phyloP scores from a whole-genome alignment of 1,139 yeast species.

The Kazachstania sp. region DNA sequence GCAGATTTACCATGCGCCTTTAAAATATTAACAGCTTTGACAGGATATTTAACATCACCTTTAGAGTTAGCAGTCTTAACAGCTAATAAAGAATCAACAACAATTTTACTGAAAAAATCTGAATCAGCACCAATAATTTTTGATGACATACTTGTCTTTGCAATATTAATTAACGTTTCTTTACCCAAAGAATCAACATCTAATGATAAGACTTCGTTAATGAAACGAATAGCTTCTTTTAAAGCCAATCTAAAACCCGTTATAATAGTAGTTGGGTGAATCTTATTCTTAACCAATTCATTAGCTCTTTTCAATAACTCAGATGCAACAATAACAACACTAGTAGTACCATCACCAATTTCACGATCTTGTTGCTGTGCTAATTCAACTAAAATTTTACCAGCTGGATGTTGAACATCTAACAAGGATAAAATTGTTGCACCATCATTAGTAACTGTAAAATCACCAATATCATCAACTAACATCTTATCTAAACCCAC shows the following conservation, averaged over 20 bases:
- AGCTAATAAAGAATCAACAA: constrained; percentile 91
- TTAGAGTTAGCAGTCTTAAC: constrained; percentile 84
- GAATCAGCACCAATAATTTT: constrained; percentile 96
- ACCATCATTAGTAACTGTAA: constrained; percentile 97
- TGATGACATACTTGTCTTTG: constrained; percentile 94
- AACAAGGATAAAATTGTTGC: constrained; percentile 86
- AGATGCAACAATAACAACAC: constrained; percentile 93
- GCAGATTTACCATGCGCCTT: constrained; percentile 97
- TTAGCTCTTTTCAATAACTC: constrained; percentile 90
- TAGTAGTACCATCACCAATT: constrained; percentile 96
- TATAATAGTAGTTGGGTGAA: constrained; percentile 96
- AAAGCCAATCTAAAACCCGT: constrained; percentile 93
- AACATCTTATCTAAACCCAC: constrained; percentile 98
- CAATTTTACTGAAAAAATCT: constrained; percentile 81
- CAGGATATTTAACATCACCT: constrained; percentile 90
- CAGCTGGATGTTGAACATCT: constrained; percentile 99
- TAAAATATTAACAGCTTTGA: constrained; percentile 90
- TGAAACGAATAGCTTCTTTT: constrained; percentile 84
- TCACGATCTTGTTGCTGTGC: constrained; percentile 99
- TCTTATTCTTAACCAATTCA: constrained; percentile 84
- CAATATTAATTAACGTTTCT: constrained; percentile 75
- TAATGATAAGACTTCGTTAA: constrained; percentile 74
- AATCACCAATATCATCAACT: constrained; percentile 98
- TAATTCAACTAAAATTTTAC: constrained; percentile 89
- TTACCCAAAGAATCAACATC: constrained; percentile 79